Evolutionary conservation across 441 rosid genomes (phyloP), one percentile per base, ranked within the genome.

Genomic region (Erodium trifolium): DNA sequence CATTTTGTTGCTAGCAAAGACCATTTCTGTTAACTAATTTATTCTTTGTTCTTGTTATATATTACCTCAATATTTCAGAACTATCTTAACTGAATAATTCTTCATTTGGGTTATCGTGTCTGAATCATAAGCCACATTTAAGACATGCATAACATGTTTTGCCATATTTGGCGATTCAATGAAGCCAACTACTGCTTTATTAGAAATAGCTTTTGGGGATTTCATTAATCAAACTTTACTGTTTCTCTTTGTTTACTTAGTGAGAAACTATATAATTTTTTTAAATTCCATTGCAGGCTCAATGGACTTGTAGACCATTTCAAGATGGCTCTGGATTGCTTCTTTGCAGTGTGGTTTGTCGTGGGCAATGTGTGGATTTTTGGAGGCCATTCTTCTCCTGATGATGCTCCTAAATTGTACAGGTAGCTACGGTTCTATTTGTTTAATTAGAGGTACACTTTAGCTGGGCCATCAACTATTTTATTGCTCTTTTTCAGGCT

Each of bases 321-420:
- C 73, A 81, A 86, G 82, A 92, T 94, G 98, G 90, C 80, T 49
- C 77, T 92, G 79, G 99, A 94, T 81, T 94, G 98, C 78, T 94
- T 94, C 79, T 94, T 94, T 72, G 98, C 97, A 8, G 91, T 94
- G 66, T 94, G 98, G 99, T 94, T 94, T 81, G 98, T 94, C 76
- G 98, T 94, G 29, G 99, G 99, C 77, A 92, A 94, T 41, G 99
- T 94, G 16, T 94, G 98, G 99, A 88, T 90, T 71, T 94, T 94
- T 75, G 99, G 99, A 62, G 97, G 99, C 31, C 98, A 90, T 76
- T 80, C 99, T 66, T 90, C 99, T 72, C 86, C 91, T 63, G 41
- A 68, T 10, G 98, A 91, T 73, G 97, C 98, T 73, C 99, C 99
- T 43, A 92, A 92, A 76, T 76, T 94, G 90, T 94, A 94, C 88